Base-by-base conservation (phyloP, 805 yeast species). In the Hanseniaspora pseudoguilliermondii region DNA sequence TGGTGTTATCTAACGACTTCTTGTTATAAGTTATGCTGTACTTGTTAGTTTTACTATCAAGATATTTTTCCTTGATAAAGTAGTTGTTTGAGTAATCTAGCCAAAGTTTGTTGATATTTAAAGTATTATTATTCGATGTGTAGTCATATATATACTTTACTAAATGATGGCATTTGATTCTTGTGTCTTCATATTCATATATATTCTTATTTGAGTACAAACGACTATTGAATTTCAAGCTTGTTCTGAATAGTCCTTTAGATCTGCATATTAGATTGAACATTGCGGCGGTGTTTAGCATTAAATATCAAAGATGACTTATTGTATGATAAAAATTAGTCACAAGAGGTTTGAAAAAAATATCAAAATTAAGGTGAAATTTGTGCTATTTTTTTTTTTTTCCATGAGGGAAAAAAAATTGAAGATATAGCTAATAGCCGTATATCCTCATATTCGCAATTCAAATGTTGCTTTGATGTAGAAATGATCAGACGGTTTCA, bases 81-180 rank as follows among this genome's bases (percentile, higher is more conserved):
- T 53, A 53, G 13, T 53, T 53, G 34, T 36, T 46, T 3, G 56
- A 53, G 8, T 53, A 53, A 10, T 43, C 34, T 7, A 53, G 20
- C 56, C 56, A 53, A 6, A 53, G 38, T 5, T 46, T 53, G 34
- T 53, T 53, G 16, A 42, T 53, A 21, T 53, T 41, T 16, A 53
- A 23, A 7, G 56, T 46, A 18, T 46, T 32, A 25, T 53, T 39
- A 38, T 46, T 53, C 2, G 56, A 53, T 21, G 56, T 53, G 25
- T 53, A 49, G 32, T 20, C 47, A 20, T 53, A 53, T 7, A 53
- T 53, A n/a, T 44, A 42, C 41, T 42, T 44, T 5, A 53, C 38
- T 11, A 53, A 16, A 38, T 53, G 50, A 27, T 53, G 56, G 27
- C 56, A 53, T 39, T 46, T 46, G 7, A 53, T 36, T 32, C 50